These are phyloP conservation scores for Phytophthora ramorum DNA, from an alignment of 352 stramenopile genomes.

Conservation along the genomic window DNA sequence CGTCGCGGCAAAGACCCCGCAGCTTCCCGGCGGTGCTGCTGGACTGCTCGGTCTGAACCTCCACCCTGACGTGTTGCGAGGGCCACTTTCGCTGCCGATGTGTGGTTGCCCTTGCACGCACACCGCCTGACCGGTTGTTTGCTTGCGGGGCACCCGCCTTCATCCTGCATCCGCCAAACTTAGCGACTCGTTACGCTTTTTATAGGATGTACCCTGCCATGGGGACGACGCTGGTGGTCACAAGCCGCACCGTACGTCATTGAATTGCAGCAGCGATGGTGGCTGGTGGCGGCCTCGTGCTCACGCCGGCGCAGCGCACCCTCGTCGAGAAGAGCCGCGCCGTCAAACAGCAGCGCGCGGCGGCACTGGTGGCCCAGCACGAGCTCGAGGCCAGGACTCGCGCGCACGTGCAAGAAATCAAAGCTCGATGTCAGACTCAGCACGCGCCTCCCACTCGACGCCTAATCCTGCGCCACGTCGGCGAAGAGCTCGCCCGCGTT, in stretches of 20 bases:
- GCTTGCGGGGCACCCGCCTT: neutral
- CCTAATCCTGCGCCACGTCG: conserved; percentile 71
- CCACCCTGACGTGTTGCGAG: conserved; percentile 2
- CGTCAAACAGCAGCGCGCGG: conserved; percentile 47
- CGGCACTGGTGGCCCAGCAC: conserved; percentile 50
- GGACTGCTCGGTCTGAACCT: neutral
- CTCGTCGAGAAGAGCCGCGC: conserved; percentile 62
- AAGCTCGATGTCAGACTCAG: conserved; percentile 34
- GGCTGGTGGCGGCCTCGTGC: conserved; percentile 27
- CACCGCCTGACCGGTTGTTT: neutral
- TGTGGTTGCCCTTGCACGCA: neutral
- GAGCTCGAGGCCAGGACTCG: conserved; percentile 32
- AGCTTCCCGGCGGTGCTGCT: conserved; percentile 22
- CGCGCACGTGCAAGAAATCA: conserved; percentile 44
- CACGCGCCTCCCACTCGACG: conserved; percentile 33
- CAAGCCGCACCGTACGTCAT: neutral
- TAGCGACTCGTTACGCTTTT: conserved; percentile 18
- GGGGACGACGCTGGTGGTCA: neutral
- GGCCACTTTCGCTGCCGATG: conserved; percentile 7
- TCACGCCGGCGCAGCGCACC: conserved; percentile 60
- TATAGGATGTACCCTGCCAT: conserved; percentile 14
- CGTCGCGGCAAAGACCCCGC: conserved; percentile 7
- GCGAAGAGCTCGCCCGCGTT: conserved; percentile 61
- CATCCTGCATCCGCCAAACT: conserved; percentile 9
- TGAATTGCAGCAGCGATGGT: conserved; percentile 22